phyloP scores from a whole-genome alignment of 75 land plant genomes.

The Adiantum capillusveneris region DNA sequence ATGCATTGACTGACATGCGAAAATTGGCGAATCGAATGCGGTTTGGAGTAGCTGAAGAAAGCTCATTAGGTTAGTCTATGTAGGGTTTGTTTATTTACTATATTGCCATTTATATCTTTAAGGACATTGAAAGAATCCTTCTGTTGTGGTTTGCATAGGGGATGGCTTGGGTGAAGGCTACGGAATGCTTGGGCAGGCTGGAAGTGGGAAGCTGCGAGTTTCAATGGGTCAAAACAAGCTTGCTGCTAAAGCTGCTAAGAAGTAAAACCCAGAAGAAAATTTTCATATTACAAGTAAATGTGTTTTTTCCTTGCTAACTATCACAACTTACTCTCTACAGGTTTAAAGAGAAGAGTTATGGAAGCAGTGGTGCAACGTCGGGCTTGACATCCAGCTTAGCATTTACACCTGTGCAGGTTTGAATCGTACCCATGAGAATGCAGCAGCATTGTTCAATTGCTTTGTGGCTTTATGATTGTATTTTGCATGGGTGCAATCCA shows the following conservation, averaged over 20 bases:
- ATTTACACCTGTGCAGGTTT: constrained; percentile 97
- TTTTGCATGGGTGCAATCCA: not conserved
- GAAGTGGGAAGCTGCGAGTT: constrained; percentile 86
- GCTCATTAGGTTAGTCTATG: constrained; percentile 61
- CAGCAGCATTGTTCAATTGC: not conserved
- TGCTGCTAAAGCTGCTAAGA: constrained; percentile 87
- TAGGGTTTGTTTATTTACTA: not conserved
- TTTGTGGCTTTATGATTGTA: not conserved
- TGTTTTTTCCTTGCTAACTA: not conserved
- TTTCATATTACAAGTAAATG: not conserved
- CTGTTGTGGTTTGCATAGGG: constrained; percentile 27
- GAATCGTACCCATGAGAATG: not conserved
- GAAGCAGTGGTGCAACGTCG: constrained; percentile 94
- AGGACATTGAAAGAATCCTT: not conserved
- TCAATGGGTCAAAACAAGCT: constrained; percentile 83
- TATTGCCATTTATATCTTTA: not conserved
- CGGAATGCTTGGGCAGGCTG: constrained; percentile 99
- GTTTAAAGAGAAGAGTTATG: constrained; percentile 87
- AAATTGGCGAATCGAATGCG: constrained; percentile 90
- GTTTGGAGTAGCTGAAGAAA: constrained; percentile 90
- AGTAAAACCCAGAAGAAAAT: constrained; percentile 28
- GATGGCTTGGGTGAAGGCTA: constrained; percentile 99
- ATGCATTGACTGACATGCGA: constrained; percentile 78
- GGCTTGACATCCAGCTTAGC: constrained; percentile 96
- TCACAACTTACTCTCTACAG: constrained; percentile 34